Conservation (phyloP, 805 yeast genomes). For the Priceomyces haplophilus region DNA sequence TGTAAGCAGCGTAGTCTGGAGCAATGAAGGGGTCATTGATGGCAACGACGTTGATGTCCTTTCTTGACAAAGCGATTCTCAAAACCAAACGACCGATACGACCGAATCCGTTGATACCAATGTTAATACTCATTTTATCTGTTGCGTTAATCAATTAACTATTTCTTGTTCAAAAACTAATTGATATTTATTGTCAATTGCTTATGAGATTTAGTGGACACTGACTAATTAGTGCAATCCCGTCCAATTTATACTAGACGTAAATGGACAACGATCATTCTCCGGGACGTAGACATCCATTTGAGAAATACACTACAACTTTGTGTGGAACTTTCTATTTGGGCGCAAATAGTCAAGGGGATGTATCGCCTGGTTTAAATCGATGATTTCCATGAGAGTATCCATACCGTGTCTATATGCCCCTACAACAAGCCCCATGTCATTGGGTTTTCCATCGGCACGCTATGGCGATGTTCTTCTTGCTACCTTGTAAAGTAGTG, state of each 20-base stretch:
- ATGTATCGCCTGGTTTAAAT: too few relatives aligned
- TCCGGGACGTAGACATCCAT: conserved; percentile 17
- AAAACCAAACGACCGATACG: conserved; percentile 89
- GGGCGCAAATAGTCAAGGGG: not conserved
- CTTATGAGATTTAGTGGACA: not conserved
- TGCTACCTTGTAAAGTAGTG: too few relatives aligned
- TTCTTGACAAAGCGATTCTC: conserved; percentile 73
- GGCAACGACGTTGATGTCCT: conserved; percentile 79
- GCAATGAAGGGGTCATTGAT: conserved; percentile 90
- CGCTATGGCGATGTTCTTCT: too few relatives aligned
- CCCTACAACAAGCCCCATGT: too few relatives aligned
- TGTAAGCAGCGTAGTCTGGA: conserved; percentile 88
- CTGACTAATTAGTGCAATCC: conserved; percentile 4
- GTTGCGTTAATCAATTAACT: conserved; percentile 1
- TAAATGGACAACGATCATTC: conserved; percentile 5
- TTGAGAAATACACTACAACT: conserved; percentile 7
- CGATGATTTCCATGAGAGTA: too few relatives aligned
- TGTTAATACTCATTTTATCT: conserved; percentile 53
- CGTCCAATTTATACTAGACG: conserved; percentile 6
- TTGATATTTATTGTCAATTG: conserved; percentile 9
- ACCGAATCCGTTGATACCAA: conserved; percentile 95
- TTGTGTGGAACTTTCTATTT: not conserved
- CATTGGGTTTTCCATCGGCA: too few relatives aligned
- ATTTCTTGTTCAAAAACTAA: not conserved
- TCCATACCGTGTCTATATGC: too few relatives aligned